These are phyloP conservation scores for Acacia melanoxylon DNA, from an alignment of 306 rosid genomes.

Conservation along the genomic window DNA sequence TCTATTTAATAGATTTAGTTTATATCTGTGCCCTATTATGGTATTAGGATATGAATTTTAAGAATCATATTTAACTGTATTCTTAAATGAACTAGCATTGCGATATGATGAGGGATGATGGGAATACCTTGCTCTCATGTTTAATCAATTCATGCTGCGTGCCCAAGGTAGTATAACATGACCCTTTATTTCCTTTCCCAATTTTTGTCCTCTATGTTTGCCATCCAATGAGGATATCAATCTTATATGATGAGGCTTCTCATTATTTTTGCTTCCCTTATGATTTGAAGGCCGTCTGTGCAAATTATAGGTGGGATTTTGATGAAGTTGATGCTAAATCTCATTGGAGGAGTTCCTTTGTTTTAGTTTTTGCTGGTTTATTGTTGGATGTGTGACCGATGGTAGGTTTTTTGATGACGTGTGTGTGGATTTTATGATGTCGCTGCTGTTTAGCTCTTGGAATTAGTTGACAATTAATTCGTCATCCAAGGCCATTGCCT, in stretches of 20 bases:
- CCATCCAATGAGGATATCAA: slow-evolving; percentile 50
- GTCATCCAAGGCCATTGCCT: neutral
- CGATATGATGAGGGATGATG: slow-evolving; percentile 99
- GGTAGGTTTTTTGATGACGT: slow-evolving; percentile 20
- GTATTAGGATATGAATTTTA: slow-evolving; percentile 66
- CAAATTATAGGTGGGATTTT: neutral
- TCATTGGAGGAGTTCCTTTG: slow-evolving; percentile 8
- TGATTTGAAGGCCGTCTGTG: slow-evolving; percentile 1
- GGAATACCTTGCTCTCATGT: slow-evolving; percentile 99
- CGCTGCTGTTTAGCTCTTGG: slow-evolving; percentile 11
- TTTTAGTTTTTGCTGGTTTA: slow-evolving; percentile 1
- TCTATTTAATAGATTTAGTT: slow-evolving; percentile 30
- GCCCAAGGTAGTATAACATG: slow-evolving; percentile 92
- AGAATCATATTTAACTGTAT: slow-evolving; percentile 97
- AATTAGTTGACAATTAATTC: slow-evolving; percentile 7
- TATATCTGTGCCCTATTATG: slow-evolving; percentile 53
- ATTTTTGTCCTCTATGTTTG: slow-evolving; percentile 61
- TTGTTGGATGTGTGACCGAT: neutral
- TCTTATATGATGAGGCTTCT: slow-evolving; percentile 46
- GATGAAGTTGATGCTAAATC: neutral
- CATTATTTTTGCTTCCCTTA: slow-evolving; percentile 32
- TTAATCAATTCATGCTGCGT: slow-evolving; percentile 99
- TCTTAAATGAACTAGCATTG: slow-evolving; percentile 99
- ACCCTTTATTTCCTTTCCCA: slow-evolving; percentile 70
- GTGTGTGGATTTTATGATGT: slow-evolving; percentile 8